Conservation (phyloP, 2,329 filamentous ascomycete genomes). For the Pyrenophora teres region DNA sequence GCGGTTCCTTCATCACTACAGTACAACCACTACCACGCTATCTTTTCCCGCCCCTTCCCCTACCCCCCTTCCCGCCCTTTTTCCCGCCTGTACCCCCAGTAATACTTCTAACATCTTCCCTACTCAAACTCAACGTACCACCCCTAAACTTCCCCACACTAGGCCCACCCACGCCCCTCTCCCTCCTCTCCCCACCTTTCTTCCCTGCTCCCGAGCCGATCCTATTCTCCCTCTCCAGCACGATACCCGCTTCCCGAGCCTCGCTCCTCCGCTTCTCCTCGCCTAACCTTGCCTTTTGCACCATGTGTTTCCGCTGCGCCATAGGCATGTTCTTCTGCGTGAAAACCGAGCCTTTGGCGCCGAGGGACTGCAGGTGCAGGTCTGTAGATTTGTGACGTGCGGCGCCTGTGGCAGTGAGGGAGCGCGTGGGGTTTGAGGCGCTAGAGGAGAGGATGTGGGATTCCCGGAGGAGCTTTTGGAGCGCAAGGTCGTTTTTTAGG, state of each 20-base stretch:
- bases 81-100: conserved; percentile 33
- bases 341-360: conserved; percentile 75
- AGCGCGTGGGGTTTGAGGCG: conserved; percentile 43
- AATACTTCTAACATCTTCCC: conserved; percentile 74
- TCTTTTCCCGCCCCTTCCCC: conserved; percentile 15
- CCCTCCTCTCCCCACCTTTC: conserved; percentile 54
- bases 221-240: conserved; percentile 68
- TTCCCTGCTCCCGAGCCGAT: conserved; percentile 28
- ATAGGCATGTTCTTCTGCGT: conserved; percentile 88
- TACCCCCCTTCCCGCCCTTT: background rate
- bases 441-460: conserved; percentile 76
- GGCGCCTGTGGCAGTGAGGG: conserved; percentile 61
- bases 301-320: conserved; percentile 82
- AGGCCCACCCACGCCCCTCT: conserved; percentile 65
- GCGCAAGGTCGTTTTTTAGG: conserved; percentile 87
- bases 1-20: too few species aligned
- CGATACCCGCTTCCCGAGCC: conserved; percentile 86
- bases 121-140: conserved; percentile 78
- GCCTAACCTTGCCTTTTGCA: conserved; percentile 64
- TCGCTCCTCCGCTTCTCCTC: conserved; percentile 76
- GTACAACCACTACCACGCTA: background rate
- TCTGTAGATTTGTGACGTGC: conserved; percentile 82
- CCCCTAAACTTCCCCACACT: conserved; percentile 79
- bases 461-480: conserved; percentile 88
- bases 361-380: conserved; percentile 79